These are phyloP conservation scores for Lobosporangium transversale DNA, from an alignment of 192 early-diverging fungal species.

Conservation along the genomic window DNA sequence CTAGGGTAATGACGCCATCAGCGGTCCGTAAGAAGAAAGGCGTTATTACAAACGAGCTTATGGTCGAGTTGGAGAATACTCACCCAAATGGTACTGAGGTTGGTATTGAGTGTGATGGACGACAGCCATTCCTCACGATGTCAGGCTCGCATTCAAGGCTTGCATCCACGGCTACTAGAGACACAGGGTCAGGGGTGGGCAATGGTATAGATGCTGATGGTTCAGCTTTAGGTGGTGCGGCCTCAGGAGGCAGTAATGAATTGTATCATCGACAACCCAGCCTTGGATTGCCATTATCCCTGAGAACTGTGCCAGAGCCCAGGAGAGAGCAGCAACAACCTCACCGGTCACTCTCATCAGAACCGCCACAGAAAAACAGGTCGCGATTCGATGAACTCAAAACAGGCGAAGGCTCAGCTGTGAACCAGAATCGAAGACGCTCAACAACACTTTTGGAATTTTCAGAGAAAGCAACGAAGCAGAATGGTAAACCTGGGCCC, in stretches of 20 bases:
- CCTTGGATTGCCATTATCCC: no score
- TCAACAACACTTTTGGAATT: slow-evolving; percentile 37
- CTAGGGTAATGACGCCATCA: slow-evolving; percentile 14
- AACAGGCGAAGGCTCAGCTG: neutral
- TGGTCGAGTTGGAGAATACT: slow-evolving; percentile 24
- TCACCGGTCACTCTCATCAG: no score
- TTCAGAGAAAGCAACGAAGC: slow-evolving; percentile 29
- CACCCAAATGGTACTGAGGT: neutral
- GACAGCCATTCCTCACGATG: slow-evolving; percentile 18
- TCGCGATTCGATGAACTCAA: slow-evolving; percentile 28
- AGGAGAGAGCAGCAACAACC: no score
- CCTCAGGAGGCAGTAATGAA: no score
- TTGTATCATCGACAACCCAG: no score
- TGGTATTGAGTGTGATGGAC: slow-evolving; percentile 23
- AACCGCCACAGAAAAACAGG: neutral
- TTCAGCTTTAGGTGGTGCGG: no score
- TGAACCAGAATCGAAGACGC: slow-evolving; percentile 23
- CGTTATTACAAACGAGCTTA: slow-evolving; percentile 20
- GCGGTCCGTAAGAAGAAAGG: slow-evolving; percentile 28
- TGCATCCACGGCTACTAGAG: no score
- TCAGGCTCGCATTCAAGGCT: no score
- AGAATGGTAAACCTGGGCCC: slow-evolving; percentile 33
- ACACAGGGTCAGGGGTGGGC: no score
- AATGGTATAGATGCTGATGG: no score
- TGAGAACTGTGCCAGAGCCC: no score